These are phyloP conservation scores for Starmera quercuum DNA, from an alignment of 805 yeast genomes.

Conservation along the genomic window DNA sequence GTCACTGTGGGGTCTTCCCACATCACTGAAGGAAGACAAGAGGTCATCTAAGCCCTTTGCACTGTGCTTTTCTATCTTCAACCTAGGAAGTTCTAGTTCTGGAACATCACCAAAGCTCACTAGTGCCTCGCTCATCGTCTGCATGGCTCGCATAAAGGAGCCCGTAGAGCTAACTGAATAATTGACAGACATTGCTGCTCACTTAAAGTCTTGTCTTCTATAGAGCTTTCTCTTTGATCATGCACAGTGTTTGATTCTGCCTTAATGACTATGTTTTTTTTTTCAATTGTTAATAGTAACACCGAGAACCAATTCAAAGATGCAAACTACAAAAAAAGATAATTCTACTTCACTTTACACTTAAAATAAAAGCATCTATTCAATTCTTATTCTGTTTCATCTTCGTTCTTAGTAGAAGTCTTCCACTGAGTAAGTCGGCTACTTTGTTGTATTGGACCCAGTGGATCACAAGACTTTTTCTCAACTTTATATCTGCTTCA, in stretches of 20 bases:
- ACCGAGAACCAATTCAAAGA: too few relatives aligned
- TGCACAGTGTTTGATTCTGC: too few relatives aligned
- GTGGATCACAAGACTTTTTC: conserved; percentile 64
- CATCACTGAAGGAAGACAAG: conserved; percentile 24
- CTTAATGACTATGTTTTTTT: too few relatives aligned
- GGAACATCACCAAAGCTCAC: conserved; percentile 19
- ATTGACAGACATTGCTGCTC: conserved; percentile 33
- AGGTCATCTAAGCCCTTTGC: conserved; percentile 32
- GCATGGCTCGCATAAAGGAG: conserved; percentile 77
- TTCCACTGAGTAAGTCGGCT: conserved; percentile 68
- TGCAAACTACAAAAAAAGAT: too few relatives aligned
- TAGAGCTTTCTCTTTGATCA: too few relatives aligned
- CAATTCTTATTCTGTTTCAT: too few relatives aligned
- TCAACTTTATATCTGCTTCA: conserved; percentile 50
- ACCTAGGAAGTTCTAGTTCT: conserved; percentile 26
- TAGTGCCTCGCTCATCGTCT: conserved; percentile 50
- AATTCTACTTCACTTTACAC: too few relatives aligned
- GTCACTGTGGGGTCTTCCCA: conserved; percentile 17
- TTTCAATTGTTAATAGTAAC: too few relatives aligned
- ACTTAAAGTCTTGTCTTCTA: too few relatives aligned
- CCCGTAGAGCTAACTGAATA: conserved; percentile 58
- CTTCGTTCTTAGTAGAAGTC: conserved; percentile 42
- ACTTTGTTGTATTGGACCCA: conserved; percentile 57
- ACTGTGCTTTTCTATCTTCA: conserved; percentile 28
- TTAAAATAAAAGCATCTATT: too few relatives aligned